Conservation (phyloP, 1,284 basidiomycete genomes). For the Tremellales sp. region DNA sequence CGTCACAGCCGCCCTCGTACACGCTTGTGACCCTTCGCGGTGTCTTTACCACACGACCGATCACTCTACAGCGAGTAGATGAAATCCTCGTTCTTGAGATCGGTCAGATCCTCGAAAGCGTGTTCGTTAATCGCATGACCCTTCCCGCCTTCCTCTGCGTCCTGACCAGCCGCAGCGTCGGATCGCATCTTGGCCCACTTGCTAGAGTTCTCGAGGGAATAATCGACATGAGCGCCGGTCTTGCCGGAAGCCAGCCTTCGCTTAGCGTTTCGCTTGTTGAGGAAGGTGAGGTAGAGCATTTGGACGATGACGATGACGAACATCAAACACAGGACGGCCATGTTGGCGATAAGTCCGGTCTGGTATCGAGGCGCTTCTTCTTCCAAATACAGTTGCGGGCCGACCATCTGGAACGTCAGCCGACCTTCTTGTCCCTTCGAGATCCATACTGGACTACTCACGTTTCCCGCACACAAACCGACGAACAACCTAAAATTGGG, state of each 20-base stretch:
- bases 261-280: conserved; percentile 50
- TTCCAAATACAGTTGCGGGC: conserved; percentile 19
- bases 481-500: no score
- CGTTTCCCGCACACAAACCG: conserved; percentile 31
- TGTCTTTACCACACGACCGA: no score
- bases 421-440: no score
- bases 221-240: conserved; percentile 45
- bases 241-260: conserved; percentile 50
- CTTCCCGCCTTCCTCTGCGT: background rate
- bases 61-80: conserved; percentile 41
- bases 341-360: conserved; percentile 19
- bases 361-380: conserved; percentile 24
- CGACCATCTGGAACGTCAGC: no score
- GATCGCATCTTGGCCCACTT: conserved; percentile 37
- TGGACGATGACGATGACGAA: conserved; percentile 18
- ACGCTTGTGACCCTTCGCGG: no score
- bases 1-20: no score
- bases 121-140: background rate
- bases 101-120: conserved; percentile 31
- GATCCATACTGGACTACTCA: no score
- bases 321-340: conserved; percentile 20
- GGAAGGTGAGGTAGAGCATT: conserved; percentile 48
- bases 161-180: no score
- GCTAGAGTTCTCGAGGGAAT: conserved; percentile 41
- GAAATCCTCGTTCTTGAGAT: conserved; percentile 50